Evolutionary conservation across 2,329 filamentous ascomycete species (phyloP), one percentile per base, ranked within the genome.

Genomic region (Colletotrichum kahawae): DNA sequence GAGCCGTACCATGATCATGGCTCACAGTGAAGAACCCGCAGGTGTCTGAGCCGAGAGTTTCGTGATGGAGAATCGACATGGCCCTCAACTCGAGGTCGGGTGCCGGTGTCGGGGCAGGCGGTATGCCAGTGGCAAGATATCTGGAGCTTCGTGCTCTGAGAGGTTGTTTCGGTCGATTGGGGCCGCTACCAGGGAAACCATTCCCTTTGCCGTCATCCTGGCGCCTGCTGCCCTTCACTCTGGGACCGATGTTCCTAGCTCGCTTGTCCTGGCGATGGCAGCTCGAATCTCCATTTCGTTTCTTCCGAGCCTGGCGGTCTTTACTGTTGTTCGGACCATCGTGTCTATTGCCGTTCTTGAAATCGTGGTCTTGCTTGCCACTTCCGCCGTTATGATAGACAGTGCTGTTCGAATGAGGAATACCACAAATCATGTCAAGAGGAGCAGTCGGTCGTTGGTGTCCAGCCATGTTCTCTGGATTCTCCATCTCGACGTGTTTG

Each of bases 1-100:
- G 43, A 51, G 43, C 43, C 10, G 10, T 51, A 69, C 67, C 36
- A 10, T 59, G 34, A 4, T 75, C 69, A 14, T 62, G 36, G 12
- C 27, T 18, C 54, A 36, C 10, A 57, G 56, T 72, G 29, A 56
- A 75, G 62, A 63, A 75, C 8, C 72, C 72, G 38, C 72, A 75
- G 34, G 94, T 96, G 76, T 92, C 93, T 69, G 93, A 88, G 71
- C 93, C 94, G 13, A 69, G 57, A 9, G 36, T 31, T n/a, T 60
- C 57, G 2, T 51, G 38, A 12, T 62, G 31, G 2, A 16, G 27
- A 29, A 33, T 18, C 14, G 24, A 31, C 24, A 43, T 24, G 16
- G 21, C 33, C 21, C 33, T 31, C 34, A 31, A 56, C 13, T n/a
- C 34, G 24, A 59, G 34, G 7, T n/a, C 10, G 21, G 66, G 66